These are phyloP conservation scores for rapeseed (Brassica napus) DNA, from an alignment of 345 rosid species.

Conservation along the genomic window Da-Ae NC_063445.1:26582501-26583000, in stretches of 20 bases:
- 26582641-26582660: slow-evolving; percentile 6
- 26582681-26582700: neutral
- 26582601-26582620: neutral
- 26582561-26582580: neutral
- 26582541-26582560: neutral
- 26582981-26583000: slow-evolving; percentile 91
- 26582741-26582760: neutral
- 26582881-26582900: too few species aligned
- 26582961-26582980: slow-evolving; percentile 89
- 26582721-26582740: neutral
- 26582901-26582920: too few species aligned
- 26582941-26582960: slow-evolving; percentile 76
- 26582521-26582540: too few species aligned
- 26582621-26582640: neutral
- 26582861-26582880: neutral
- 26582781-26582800: slow-evolving; percentile 65
- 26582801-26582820: slow-evolving; percentile 54
- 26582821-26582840: slow-evolving; percentile 67
- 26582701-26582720: neutral
- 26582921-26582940: slow-evolving; percentile 94
- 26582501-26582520: neutral
- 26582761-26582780: slow-evolving; percentile 37
- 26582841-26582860: slow-evolving; percentile 55
- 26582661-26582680: neutral
- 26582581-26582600: neutral